Base-by-base conservation (phyloP, 2,329 filamentous ascomycete species). In the Grosmannia clavigera region DNA sequence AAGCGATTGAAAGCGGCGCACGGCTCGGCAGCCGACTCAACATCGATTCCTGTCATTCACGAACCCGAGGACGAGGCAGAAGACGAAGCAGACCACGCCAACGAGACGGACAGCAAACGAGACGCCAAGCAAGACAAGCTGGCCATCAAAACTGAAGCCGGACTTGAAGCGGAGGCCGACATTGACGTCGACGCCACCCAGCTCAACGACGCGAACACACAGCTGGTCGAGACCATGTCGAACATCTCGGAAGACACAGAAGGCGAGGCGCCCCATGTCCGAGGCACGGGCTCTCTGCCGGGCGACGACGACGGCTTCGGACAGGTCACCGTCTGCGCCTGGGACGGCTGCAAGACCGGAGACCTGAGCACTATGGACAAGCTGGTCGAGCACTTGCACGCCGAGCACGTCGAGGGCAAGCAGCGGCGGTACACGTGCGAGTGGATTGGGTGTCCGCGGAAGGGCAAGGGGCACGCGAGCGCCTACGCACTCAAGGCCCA, bases 401-500 rank as follows among this genome's bases (percentile, higher is more conserved):
- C 91, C 68, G 90, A 92, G 61, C 94, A 99, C 73, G 96, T 97
- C 68, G 90, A 94, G 69, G 90, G 86, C 63, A 84, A 92, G 59
- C 89, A 94, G 75, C 96, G 95, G 75, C 96, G 94, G 72, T 97
- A 97, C 71, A 91, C 90, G n/a, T 99, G 94, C 74, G 92, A 97
- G 74, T 99, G 94, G 94, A 84, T 82, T 62, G 92, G 92, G 65
- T 99, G 94, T 71, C 81, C 80, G 58, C 78, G 92, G 63, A 97
- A 96, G 75, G 90, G 91, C 62, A 84, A 94, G 73, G 85, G 90
- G 22, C 94, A 99, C 74, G 92, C 92, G 1, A 96, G 91, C 68
- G 94, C 90, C 2, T 99, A 99, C 74, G 94, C 94, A 5, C 76
- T 99, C 64, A 92, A 95, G 71, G 94, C 94, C 11, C 94, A 99